Conservation (phyloP, 495 filamentous ascomycete species). For the Daldinia caldariorum region DNA sequence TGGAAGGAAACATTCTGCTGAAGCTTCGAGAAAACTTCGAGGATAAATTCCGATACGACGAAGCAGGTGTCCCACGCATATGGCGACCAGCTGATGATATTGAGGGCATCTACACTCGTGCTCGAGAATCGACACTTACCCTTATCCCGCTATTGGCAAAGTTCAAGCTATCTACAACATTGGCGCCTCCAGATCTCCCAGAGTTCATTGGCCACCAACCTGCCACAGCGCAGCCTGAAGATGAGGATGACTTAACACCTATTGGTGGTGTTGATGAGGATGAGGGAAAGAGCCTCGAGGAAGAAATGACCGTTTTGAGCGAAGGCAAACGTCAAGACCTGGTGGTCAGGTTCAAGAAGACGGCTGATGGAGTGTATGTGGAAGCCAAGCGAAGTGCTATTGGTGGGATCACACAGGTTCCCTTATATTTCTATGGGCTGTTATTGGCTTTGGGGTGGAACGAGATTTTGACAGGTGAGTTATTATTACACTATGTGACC, state of each 20-base stretch:
- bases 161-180: constrained; percentile 78
- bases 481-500: constrained; percentile 19
- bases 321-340: constrained; percentile 90
- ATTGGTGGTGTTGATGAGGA: constrained; percentile 93
- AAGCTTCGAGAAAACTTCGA: constrained; percentile 99
- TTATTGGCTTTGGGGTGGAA: constrained; percentile 95
- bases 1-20: constrained; percentile 93
- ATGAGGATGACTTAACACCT: constrained; percentile 86
- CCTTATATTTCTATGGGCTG: constrained; percentile 91
- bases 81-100: constrained; percentile 98
- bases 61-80: constrained; percentile 91
- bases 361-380: constrained; percentile 94
- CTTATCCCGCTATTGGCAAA: constrained; percentile 88
- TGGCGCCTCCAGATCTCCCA: constrained; percentile 78
- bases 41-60: constrained; percentile 98
- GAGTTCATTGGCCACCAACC: constrained; percentile 85
- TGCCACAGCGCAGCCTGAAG: constrained; percentile 75
- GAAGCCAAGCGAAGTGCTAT: constrained; percentile 97
- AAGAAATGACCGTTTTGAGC: constrained; percentile 92
- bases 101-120: constrained; percentile 89
- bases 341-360: constrained; percentile 95
- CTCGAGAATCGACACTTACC: constrained; percentile 87
- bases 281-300: constrained; percentile 89
- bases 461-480: constrained; percentile 88
- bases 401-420: constrained; percentile 93